A percentile compares a stretch with the other conserved stretches of the same genome.
Evolutionary conservation across 2,329 filamentous ascomycete species (phyloP).

Genomic region (Diaporthe ilicicola): DNA sequence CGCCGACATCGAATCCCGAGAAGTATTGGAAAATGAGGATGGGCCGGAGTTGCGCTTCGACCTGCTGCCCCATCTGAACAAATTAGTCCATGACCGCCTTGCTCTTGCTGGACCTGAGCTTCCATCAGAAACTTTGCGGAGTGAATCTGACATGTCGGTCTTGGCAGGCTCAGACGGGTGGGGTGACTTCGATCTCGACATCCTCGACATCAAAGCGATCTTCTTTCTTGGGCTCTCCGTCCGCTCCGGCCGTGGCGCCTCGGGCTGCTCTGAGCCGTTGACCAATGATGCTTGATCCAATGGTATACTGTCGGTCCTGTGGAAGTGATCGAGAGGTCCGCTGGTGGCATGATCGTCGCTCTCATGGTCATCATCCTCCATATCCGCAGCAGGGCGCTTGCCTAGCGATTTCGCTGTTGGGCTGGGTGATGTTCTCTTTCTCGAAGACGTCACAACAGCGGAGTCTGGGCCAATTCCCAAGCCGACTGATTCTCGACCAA

Average conservation of each 20-base stretch:
- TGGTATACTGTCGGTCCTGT: slow-evolving; percentile 58
- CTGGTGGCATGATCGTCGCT: slow-evolving; percentile 28
- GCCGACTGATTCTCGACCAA: slow-evolving; percentile 65
- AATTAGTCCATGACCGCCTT: slow-evolving; percentile 68
- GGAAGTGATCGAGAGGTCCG: slow-evolving; percentile 48
- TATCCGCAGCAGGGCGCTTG: slow-evolving; percentile 38
- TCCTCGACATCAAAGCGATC: slow-evolving; percentile 54
- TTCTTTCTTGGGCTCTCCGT: slow-evolving; percentile 46
- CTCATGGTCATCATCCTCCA: slow-evolving; percentile 33
- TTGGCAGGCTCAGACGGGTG: slow-evolving; percentile 52
- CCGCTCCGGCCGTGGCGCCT: slow-evolving; percentile 34
- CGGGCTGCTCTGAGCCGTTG: slow-evolving; percentile 35
- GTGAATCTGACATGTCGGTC: slow-evolving; percentile 57
- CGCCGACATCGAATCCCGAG: slow-evolving; percentile 80
- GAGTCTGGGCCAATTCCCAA: slow-evolving; percentile 66
- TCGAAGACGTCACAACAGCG: slow-evolving; percentile 64
- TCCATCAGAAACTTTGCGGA: slow-evolving; percentile 64
- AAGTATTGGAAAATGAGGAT: slow-evolving; percentile 91
- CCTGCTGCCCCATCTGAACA: slow-evolving; percentile 77
- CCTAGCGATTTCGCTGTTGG: slow-evolving; percentile 39
- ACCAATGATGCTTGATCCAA: slow-evolving; percentile 37
- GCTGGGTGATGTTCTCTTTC: slow-evolving; percentile 53
- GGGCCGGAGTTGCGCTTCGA: slow-evolving; percentile 64
- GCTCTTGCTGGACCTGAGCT: slow-evolving; percentile 52
- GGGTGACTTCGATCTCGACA: slow-evolving; percentile 59